phyloP scores from a whole-genome alignment of 306 rosid species.

The Begonia loranthoides region DNA sequence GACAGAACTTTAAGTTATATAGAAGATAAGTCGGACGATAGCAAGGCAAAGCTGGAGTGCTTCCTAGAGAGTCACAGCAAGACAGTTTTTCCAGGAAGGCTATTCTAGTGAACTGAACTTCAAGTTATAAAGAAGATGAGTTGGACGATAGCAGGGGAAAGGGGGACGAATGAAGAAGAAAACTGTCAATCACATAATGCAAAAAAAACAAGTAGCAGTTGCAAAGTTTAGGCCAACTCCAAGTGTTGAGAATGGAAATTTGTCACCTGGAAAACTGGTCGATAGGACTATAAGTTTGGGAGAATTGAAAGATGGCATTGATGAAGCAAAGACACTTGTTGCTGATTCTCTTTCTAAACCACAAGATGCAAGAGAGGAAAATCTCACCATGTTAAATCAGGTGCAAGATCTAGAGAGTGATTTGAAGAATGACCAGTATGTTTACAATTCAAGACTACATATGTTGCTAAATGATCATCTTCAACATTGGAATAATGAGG shows the following conservation, averaged over 20 bases:
- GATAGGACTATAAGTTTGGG: constrained; percentile 50
- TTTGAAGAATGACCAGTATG: constrained; percentile 69
- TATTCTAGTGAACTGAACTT: no score
- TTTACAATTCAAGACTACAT: constrained; percentile 52
- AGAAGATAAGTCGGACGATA: no score
- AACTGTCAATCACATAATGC: constrained; percentile 73
- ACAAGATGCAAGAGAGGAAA: constrained; percentile 61
- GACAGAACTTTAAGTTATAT: no score
- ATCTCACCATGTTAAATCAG: constrained; percentile 47
- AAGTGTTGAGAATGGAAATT: constrained; percentile 48
- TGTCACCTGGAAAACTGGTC: constrained; percentile 75
- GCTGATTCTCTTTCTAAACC: constrained; percentile 67
- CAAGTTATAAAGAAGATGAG: no score
- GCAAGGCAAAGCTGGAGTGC: no score
- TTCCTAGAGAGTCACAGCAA: no score
- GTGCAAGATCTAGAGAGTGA: constrained; percentile 90
- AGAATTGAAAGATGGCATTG: constrained; percentile 79
- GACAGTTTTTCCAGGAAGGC: no score
- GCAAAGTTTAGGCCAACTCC: constrained; percentile 33
- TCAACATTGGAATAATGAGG: constrained; percentile 77
- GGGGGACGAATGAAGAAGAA: constrained; percentile 85
- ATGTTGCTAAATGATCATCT: constrained; percentile 71
- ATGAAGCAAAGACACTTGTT: constrained; percentile 77
- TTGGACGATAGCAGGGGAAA: constrained; percentile 70
- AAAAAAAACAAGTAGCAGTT: constrained; percentile 55